Evolutionary conservation across 306 rosid genomes (phyloP).

Genomic region (Heteromeles arbutifolia): DNA sequence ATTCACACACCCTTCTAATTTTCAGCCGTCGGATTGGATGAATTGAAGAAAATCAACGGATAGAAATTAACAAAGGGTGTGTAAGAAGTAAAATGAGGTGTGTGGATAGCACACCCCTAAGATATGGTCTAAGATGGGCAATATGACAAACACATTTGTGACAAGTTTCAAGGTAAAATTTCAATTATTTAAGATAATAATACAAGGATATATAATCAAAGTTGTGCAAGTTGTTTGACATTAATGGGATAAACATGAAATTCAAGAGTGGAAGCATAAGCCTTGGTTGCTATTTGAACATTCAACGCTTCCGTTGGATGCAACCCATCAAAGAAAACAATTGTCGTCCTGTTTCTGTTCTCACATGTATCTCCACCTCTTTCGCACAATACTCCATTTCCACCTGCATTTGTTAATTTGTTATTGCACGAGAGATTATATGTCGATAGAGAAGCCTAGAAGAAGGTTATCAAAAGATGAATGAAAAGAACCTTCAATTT

Average conservation of each 20-base stretch:
- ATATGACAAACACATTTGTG: not conserved
- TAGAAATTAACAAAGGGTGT: too few relatives aligned
- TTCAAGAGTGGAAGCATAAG: slow-evolving; percentile 25
- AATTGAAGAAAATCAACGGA: too few relatives aligned
- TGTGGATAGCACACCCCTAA: too few relatives aligned
- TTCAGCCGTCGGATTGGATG: too few relatives aligned
- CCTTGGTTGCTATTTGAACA: slow-evolving; percentile 33
- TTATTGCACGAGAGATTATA: too few relatives aligned
- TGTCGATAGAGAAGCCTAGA: too few relatives aligned
- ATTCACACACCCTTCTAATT: too few relatives aligned
- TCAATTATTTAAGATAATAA: not conserved
- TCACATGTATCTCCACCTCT: slow-evolving; percentile 30
- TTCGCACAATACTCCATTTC: slow-evolving; percentile 37
- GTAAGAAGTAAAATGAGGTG: too few relatives aligned
- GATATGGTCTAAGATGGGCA: too few relatives aligned
- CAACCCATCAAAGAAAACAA: slow-evolving; percentile 38
- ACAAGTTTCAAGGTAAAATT: not conserved
- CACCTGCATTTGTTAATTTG: slow-evolving; percentile 23
- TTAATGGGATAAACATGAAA: slow-evolving; percentile 45
- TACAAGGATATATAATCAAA: not conserved
- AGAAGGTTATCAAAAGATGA: not conserved
- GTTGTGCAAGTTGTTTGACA: slow-evolving; percentile 19
- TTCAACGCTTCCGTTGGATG: slow-evolving; percentile 54
- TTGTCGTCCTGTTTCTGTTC: slow-evolving; percentile 16
- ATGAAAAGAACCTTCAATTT: slow-evolving; percentile 6